Conservation (phyloP, 306 rosid genomes). For the Casuarina glauca region DNA sequence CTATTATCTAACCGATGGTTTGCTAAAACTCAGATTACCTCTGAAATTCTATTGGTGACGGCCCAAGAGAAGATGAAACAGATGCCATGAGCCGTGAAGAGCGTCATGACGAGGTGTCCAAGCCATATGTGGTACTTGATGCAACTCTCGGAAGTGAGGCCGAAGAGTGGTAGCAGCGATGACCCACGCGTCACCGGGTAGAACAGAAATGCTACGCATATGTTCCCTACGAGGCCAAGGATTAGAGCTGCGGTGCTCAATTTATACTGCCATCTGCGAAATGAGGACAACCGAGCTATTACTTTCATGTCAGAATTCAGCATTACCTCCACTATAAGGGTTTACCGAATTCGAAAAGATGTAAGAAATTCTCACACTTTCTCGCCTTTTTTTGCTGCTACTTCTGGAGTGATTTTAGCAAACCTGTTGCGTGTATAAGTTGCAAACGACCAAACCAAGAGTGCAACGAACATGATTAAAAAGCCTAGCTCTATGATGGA, state of each 20-base stretch:
- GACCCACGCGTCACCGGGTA: constrained; percentile 82
- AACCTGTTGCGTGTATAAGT: constrained; percentile 35
- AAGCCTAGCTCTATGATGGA: constrained; percentile 55
- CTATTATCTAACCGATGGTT: too few species aligned
- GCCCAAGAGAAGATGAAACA: constrained; percentile 50
- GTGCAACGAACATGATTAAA: constrained; percentile 65
- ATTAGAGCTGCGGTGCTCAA: constrained; percentile 34
- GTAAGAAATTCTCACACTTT: constrained; percentile 46
- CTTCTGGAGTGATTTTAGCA: constrained; percentile 30
- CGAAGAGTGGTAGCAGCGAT: constrained; percentile 60
- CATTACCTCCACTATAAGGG: background rate
- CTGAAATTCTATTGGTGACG: constrained; percentile 32
- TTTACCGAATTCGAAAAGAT: too few species aligned
- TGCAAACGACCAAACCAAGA: constrained; percentile 59
- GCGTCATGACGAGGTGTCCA: constrained; percentile 56
- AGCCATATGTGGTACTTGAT: constrained; percentile 83
- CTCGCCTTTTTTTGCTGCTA: constrained; percentile 38
- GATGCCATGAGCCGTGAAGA: constrained; percentile 75
- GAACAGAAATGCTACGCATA: constrained; percentile 58
- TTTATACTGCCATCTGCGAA: constrained; percentile 64
- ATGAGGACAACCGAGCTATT: background rate
- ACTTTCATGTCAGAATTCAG: too few species aligned
- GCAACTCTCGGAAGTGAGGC: constrained; percentile 69
- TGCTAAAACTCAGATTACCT: constrained; percentile 28
- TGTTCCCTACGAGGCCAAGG: constrained; percentile 60